phyloP scores from a whole-genome alignment of 768 basidiomycete species.

The Mrakia hoshinonis region DNA sequence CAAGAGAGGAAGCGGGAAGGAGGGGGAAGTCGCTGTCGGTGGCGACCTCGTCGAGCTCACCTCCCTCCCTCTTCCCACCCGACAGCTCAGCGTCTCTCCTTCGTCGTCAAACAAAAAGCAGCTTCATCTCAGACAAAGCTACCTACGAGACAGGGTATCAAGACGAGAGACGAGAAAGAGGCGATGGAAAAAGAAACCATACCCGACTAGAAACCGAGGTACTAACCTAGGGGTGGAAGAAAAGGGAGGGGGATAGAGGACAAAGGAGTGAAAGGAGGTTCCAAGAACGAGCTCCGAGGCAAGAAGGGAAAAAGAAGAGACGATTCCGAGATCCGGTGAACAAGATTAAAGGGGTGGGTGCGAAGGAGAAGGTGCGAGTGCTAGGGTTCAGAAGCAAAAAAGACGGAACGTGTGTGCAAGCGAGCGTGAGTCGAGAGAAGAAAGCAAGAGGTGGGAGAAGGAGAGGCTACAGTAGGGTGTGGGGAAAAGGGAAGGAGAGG shows the following conservation, averaged over 20 bases:
- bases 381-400: slow-evolving; percentile 1
- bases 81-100: not conserved
- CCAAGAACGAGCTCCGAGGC: not conserved
- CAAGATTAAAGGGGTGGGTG: not conserved
- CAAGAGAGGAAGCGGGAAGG: too few relatives aligned
- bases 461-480: not conserved
- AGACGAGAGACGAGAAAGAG: not conserved
- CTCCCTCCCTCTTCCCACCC: not conserved
- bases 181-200: not conserved
- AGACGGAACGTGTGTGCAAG: not conserved
- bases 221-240: not conserved
- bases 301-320: slow-evolving; percentile 5
- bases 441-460: not conserved
- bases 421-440: not conserved
- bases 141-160: not conserved
- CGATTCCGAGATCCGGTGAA: not conserved
- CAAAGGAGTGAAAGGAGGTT: not conserved
- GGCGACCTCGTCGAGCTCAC: too few relatives aligned
- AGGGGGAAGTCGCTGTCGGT: too few relatives aligned
- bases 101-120: not conserved
- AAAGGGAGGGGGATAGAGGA: too few relatives aligned
- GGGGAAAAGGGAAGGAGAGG: too few relatives aligned
- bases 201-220: not conserved
- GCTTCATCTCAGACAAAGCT: not conserved
- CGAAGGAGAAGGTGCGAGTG: not conserved